A percentile compares a stretch with the other conserved stretches of the same genome.
Conservation (phyloP, 2,329 filamentous ascomycete genomes). For the Fusarium musae region DNA sequence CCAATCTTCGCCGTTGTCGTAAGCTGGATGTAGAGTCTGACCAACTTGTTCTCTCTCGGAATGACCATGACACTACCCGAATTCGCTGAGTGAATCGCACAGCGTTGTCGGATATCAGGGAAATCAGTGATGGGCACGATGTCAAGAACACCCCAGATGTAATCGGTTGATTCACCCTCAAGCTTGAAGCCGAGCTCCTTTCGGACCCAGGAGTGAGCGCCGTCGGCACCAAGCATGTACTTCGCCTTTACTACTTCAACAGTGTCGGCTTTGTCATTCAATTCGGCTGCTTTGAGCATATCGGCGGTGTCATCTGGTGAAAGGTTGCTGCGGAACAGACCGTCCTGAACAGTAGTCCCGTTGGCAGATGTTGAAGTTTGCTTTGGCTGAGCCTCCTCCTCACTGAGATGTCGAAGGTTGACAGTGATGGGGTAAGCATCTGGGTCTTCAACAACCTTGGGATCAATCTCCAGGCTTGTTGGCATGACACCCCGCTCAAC, state of each 20-base stretch:
- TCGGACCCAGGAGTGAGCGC: constrained; percentile 74
- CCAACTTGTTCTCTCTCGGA: constrained; percentile 70
- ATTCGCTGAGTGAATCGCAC: constrained; percentile 65
- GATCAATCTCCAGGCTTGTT: background rate
- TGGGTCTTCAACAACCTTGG: background rate
- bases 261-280: constrained; percentile 29
- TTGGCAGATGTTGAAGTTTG: background rate
- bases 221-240: constrained; percentile 76
- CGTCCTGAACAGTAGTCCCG: background rate
- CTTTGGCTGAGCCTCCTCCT: constrained; percentile 5
- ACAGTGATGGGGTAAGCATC: constrained; percentile 1
- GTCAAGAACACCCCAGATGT: constrained; percentile 63
- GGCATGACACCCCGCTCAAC: constrained; percentile 1
- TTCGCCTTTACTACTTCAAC: constrained; percentile 53
- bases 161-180: constrained; percentile 65
- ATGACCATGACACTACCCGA: constrained; percentile 72
- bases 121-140: constrained; percentile 61
- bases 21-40: constrained; percentile 72
- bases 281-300: constrained; percentile 52
- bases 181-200: constrained; percentile 63
- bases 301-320: constrained; percentile 64
- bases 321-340: constrained; percentile 8
- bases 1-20: background rate
- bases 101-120: constrained; percentile 67
- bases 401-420: constrained; percentile 5